Evolutionary conservation across 1,284 basidiomycete species (phyloP).

Genomic region (Malassezia caprae): DNA sequence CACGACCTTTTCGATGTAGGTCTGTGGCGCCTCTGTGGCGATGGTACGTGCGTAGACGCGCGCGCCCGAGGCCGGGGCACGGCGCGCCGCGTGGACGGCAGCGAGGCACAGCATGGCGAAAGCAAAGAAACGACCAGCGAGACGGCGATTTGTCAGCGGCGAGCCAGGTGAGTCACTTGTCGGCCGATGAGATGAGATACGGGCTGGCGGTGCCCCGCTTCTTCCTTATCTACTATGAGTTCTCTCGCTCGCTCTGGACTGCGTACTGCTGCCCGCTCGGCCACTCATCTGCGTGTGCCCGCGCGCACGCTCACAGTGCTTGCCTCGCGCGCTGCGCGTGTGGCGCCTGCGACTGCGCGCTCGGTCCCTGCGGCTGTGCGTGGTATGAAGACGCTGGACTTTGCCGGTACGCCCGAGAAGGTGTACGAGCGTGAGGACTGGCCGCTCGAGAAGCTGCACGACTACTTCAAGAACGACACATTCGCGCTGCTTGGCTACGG

Average conservation of each 20-base stretch:
- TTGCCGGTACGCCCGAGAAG: slow-evolving; percentile 81
- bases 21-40: slow-evolving; percentile 54
- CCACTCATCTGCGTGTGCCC: background rate
- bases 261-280: slow-evolving; percentile 8
- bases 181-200: background rate
- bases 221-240: slow-evolving; percentile 5
- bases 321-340: slow-evolving; percentile 2
- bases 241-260: slow-evolving; percentile 6
- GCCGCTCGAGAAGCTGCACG: slow-evolving; percentile 92
- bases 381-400: slow-evolving; percentile 93
- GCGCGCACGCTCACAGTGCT: slow-evolving; percentile 15
- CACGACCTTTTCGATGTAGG: slow-evolving; percentile 92
- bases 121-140: background rate
- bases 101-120: background rate
- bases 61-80: background rate
- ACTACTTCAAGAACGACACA: slow-evolving; percentile 94
- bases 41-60: background rate
- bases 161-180: background rate
- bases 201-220: background rate
- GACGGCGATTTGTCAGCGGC: background rate
- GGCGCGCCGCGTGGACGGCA: background rate
- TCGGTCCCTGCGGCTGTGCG: slow-evolving; percentile 29
- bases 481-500: slow-evolving; percentile 88
- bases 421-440: slow-evolving; percentile 98
- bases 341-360: background rate